phyloP scores from a whole-genome alignment of 768 basidiomycete species.

The Lactarius hatsudake region DNA sequence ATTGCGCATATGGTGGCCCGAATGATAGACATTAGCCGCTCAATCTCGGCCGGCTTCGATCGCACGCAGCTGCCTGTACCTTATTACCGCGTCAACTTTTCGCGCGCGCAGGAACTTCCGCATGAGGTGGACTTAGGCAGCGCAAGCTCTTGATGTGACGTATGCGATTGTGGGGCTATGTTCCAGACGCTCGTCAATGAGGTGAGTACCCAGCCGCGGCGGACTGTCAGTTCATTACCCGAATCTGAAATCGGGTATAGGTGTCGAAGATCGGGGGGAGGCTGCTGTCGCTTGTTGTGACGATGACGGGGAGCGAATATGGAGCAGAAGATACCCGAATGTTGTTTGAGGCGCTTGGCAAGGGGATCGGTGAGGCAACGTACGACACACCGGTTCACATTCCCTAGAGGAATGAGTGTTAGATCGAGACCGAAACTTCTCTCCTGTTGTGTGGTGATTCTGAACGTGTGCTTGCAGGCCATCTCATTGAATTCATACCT shows the following conservation, averaged over 20 bases:
- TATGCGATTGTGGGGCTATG: conserved; percentile 20
- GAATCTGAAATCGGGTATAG: conserved; percentile 28
- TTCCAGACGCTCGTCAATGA: conserved; percentile 7
- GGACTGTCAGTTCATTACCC: background rate
- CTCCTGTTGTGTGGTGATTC: background rate
- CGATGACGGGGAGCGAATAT: conserved; percentile 47
- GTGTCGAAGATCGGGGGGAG: conserved; percentile 41
- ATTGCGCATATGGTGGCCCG: conserved; percentile 13
- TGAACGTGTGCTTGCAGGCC: background rate
- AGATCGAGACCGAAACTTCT: too few species aligned
- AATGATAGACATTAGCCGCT: conserved; percentile 24
- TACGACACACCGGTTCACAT: conserved; percentile 37
- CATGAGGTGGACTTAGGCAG: too few species aligned
- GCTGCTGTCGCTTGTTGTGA: conserved; percentile 43
- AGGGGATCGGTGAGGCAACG: conserved; percentile 41
- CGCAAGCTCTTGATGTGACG: conserved; percentile 16
- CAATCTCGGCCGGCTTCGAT: conserved; percentile 14
- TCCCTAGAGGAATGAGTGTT: background rate
- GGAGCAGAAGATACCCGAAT: conserved; percentile 48
- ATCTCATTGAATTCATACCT: background rate
- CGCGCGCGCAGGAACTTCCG: too few species aligned
- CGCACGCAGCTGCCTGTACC: conserved; percentile 16
- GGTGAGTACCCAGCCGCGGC: background rate
- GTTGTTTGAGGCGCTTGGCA: conserved; percentile 49
- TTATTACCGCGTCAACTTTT: conserved; percentile 25